Percentiles rank a stretch among this genome's conserved stretches.
phyloP scores from a whole-genome alignment of 148 eudicot genomes.

The Agrostemma githago region DNA sequence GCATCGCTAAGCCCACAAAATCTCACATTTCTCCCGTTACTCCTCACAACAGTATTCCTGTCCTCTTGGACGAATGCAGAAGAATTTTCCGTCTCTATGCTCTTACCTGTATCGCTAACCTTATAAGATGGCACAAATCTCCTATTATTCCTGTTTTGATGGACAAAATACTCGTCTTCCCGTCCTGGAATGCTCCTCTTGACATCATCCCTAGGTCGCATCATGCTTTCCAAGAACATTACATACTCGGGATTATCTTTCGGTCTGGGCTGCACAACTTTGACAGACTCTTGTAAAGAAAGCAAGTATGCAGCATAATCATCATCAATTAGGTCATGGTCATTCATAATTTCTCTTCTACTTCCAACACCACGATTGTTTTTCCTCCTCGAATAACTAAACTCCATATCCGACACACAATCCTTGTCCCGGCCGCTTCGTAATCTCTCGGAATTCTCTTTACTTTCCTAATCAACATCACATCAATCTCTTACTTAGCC shows the following conservation, averaged over 20 bases:
- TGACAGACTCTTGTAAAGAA: neutral
- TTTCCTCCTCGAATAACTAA: neutral
- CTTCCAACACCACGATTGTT: neutral
- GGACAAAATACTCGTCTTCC: neutral
- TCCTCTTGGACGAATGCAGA: neutral
- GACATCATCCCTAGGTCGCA: slow-evolving; percentile 11
- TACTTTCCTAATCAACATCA: neutral
- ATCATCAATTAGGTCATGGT: neutral
- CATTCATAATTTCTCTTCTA: neutral
- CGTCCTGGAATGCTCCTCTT: neutral
- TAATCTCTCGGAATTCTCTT: neutral
- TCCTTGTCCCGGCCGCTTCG: too few species aligned
- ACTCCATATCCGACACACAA: slow-evolving; percentile 12
- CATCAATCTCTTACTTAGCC: neutral
- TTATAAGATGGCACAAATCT: neutral
- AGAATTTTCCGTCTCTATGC: neutral
- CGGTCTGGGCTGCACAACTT: neutral
- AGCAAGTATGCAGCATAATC: slow-evolving; percentile 8
- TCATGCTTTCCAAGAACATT: slow-evolving; percentile 28
- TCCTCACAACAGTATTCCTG: neutral
- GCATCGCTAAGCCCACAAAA: neutral
- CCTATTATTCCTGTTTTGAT: neutral
- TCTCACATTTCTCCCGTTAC: neutral
- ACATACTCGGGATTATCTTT: slow-evolving; percentile 28
- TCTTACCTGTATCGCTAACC: neutral